Base-by-base conservation (phyloP, 768 basidiomycete species). In the Tricholoma bakamatsutake region DNA sequence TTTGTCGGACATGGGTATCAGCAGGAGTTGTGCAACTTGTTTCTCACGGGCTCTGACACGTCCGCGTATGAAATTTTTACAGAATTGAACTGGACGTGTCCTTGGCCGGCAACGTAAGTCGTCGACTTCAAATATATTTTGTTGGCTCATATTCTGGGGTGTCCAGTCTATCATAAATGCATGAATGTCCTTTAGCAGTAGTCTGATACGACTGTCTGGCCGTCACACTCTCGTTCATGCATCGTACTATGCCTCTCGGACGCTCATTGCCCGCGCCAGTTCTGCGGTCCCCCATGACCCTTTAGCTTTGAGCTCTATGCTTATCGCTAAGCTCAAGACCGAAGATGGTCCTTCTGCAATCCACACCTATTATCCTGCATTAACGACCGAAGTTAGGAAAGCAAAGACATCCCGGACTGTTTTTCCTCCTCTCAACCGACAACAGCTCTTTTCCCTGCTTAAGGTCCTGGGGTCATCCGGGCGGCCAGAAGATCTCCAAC, bases 1-100 rank as follows among this genome's bases (percentile, higher is more conserved):
- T 77, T 90, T 88, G 68, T 96, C 94, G 59, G 93, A 90, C 90
- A n/a, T n/a, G n/a, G n/a, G n/a, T n/a, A n/a, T n/a, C n/a, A n/a
- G n/a, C n/a, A n/a, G n/a, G n/a, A n/a, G n/a, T n/a, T n/a, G n/a
- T n/a, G n/a, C n/a, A 52, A 58, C 31, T 50, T 53, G 21, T 52
- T 69, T 73, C 71, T 63, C 73, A 73, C 74, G 71, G 57, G 33
- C 55, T 53, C 49, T 64, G 63, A 70, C 69, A 73, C 68, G 67
- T 68, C 63, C 59, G 55, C 55, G 54, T 62, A 56, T 57, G 55
- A 60, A 63, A 61, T 54, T 60, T 63, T 57, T 59, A 50, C 48
- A 42, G 51, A 42, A n/a, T 15, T 47, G 27, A 15, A 47, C 45
- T 54, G 55, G 50, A 43, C 24, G 47, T 50, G 50, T 49, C 39